Percentiles rank a stretch among this genome's conserved stretches.
phyloP scores from a whole-genome alignment of 805 yeast genomes.

The Myxozyma neotropica region DNA sequence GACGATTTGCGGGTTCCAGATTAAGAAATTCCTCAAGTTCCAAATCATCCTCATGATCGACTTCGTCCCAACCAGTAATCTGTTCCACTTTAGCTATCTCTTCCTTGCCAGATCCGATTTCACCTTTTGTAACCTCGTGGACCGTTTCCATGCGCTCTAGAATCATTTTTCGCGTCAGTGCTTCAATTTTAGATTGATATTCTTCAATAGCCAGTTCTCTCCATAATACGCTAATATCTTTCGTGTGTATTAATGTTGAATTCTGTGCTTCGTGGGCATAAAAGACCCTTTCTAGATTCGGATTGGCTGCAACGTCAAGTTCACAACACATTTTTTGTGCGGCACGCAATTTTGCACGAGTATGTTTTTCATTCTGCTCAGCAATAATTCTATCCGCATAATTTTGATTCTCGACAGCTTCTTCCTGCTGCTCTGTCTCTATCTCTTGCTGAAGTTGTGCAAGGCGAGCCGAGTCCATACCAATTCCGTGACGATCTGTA shows the following conservation, averaged over 20 bases:
- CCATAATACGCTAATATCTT: conserved; percentile 25
- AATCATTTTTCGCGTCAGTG: conserved; percentile 6
- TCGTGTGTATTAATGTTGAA: neutral
- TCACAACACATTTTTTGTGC: conserved; percentile 33
- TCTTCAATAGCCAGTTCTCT: conserved; percentile 22
- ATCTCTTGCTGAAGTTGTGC: conserved; percentile 34
- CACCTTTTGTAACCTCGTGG: conserved; percentile 1
- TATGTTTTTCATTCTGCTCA: conserved; percentile 28
- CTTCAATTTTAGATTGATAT: neutral
- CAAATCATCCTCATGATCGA: conserved; percentile 12
- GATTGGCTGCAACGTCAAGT: conserved; percentile 22
- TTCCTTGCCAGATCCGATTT: neutral
- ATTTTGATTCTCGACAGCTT: neutral
- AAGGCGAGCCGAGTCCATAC: conserved; percentile 27
- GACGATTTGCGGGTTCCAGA: conserved; percentile 39
- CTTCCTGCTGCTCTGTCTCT: conserved; percentile 10
- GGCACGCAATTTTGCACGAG: conserved; percentile 20
- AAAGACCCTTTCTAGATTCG: conserved; percentile 16
- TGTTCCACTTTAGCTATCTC: conserved; percentile 7
- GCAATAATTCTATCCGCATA: conserved; percentile 10
- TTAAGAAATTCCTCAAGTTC: conserved; percentile 44
- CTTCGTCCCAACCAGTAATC: neutral
- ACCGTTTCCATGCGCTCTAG: conserved; percentile 15
- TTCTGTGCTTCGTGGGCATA: neutral
- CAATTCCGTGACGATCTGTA: conserved; percentile 37